A percentile compares a stretch with the other conserved stretches of the same genome.
Conservation (phyloP, 169 alveolate species). For the Plasmodium adleri region DNA sequence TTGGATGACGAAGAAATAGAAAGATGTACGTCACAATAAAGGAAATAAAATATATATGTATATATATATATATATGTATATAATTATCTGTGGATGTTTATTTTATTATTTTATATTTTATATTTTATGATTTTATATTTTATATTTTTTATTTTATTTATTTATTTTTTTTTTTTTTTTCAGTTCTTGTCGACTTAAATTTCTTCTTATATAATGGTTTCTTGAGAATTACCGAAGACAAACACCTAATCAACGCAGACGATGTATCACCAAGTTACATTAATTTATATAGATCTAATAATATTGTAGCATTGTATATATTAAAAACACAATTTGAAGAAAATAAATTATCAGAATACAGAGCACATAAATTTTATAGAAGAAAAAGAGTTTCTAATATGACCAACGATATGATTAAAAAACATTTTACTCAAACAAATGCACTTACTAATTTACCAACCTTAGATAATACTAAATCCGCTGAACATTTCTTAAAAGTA, state of each 20-base stretch:
- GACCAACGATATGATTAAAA: background rate
- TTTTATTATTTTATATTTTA: too few species aligned
- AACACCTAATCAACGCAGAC: background rate
- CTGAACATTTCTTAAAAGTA: background rate
- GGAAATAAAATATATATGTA: background rate
- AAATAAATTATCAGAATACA: constrained; percentile 1
- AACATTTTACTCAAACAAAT: background rate
- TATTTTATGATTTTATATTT: too few species aligned
- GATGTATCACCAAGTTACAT: constrained; percentile 25
- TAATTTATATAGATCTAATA: constrained; percentile 48
- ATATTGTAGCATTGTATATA: constrained; percentile 22
- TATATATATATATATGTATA: background rate
- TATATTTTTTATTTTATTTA: too few species aligned
- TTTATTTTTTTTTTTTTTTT: background rate
- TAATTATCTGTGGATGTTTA: too few species aligned
- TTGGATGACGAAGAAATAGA: constrained; percentile 41
- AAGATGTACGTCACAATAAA: constrained; percentile 23
- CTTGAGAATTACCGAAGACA: constrained; percentile 31
- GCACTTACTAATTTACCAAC: background rate
- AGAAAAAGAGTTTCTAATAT: background rate
- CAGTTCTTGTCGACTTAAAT: constrained; percentile 32
- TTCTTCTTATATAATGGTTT: constrained; percentile 48
- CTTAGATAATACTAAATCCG: background rate
- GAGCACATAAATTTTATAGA: constrained; percentile 12
- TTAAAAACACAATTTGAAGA: constrained; percentile 34